These are phyloP conservation scores for Aspergillus brunneoviolaceus DNA, from an alignment of 2,329 filamentous ascomycete species.

Conservation along the genomic window DNA sequence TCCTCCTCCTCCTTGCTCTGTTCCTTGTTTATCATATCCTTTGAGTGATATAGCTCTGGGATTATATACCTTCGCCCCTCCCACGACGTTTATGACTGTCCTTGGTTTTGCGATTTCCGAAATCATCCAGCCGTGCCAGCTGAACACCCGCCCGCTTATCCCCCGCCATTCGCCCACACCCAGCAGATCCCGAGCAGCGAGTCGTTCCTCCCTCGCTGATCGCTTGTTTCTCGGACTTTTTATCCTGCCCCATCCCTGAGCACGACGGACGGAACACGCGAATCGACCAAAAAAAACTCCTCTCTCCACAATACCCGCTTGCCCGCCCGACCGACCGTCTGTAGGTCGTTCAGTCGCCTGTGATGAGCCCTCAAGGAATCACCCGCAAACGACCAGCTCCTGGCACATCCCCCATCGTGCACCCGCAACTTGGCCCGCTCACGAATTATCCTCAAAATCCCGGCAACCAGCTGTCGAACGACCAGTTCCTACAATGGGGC, in stretches of 20 bases:
- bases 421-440: conserved; percentile 54
- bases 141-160: conserved; percentile 7
- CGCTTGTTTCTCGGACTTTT: conserved; percentile 1
- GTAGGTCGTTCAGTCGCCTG: conserved; percentile 15
- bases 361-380: conserved; percentile 44
- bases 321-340: conserved; percentile 6
- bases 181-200: neutral
- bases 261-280: neutral
- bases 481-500: conserved; percentile 58
- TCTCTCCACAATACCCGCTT: neutral
- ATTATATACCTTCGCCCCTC: neutral
- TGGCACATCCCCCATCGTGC: conserved; percentile 64
- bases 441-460: conserved; percentile 47
- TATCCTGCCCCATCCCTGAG: neutral
- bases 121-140: conserved; percentile 7
- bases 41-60: conserved; percentile 9
- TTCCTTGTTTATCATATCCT: conserved; percentile 2
- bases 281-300: neutral
- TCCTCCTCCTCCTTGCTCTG: neutral
- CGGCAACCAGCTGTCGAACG: conserved; percentile 48
- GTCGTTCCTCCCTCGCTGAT: neutral
- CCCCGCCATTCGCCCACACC: conserved; percentile 1
- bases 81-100: conserved; percentile 18
- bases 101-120: conserved; percentile 3
- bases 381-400: conserved; percentile 72